These are phyloP conservation scores for apple (Malus domestica) DNA, from an alignment of 306 rosid species.

Conservation along the genomic window ASM211411v1 NC_041799.1:1855001-1855500, in stretches of 20 bases:
- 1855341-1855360: background rate
- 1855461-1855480: slow-evolving; percentile 6
- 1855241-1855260: background rate
- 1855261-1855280: background rate
- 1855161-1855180: background rate
- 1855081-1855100: too few relatives aligned
- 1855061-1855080: too few relatives aligned
- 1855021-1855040: too few relatives aligned
- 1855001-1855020: too few relatives aligned
- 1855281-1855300: background rate
- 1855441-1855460: slow-evolving; percentile 15
- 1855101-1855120: too few relatives aligned
- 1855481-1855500: too few relatives aligned
- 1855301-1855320: background rate
- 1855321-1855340: background rate
- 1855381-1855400: too few relatives aligned
- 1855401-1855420: background rate
- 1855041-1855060: too few relatives aligned
- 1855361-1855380: background rate
- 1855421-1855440: slow-evolving; percentile 13
- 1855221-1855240: background rate
- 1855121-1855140: background rate
- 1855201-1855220: too few relatives aligned
- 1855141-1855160: background rate
- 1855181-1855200: background rate